Evolutionary conservation across 2,329 filamentous ascomycete genomes (phyloP).

Genomic region (Scopulariopsis brevicaulis): DNA sequence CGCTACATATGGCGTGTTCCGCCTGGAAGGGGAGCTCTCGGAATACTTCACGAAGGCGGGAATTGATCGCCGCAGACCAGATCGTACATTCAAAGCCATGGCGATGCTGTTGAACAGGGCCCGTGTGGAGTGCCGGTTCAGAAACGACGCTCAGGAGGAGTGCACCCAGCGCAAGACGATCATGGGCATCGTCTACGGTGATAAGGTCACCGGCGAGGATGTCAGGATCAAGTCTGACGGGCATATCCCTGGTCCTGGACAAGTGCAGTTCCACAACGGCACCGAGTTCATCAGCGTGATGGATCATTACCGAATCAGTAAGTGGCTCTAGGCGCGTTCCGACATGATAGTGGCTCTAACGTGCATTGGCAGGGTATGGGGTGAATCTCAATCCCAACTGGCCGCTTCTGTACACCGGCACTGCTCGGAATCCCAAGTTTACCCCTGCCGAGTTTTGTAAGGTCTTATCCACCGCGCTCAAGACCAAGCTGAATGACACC

Average conservation of each 20-base stretch:
- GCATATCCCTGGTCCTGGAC: not conserved
- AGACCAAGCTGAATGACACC: slow-evolving; percentile 36
- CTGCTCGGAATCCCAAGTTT: slow-evolving; percentile 42
- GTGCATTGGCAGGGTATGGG: slow-evolving; percentile 18
- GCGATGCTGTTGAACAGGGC: slow-evolving; percentile 8
- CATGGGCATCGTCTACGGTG: not conserved
- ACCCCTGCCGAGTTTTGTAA: slow-evolving; percentile 55
- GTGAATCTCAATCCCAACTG: slow-evolving; percentile 20
- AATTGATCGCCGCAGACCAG: not conserved
- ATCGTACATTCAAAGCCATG: not conserved
- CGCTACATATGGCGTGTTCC: slow-evolving; percentile 42
- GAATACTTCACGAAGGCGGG: slow-evolving; percentile 18
- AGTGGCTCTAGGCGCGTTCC: slow-evolving; percentile 9
- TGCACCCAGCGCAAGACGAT: slow-evolving; percentile 2
- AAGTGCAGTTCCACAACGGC: not conserved
- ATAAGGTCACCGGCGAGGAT: not conserved
- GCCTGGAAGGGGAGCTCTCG: slow-evolving; percentile 20
- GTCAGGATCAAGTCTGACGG: not conserved
- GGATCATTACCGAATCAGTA: slow-evolving; percentile 31
- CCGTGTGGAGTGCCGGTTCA: slow-evolving; percentile 10
- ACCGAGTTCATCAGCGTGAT: slow-evolving; percentile 19
- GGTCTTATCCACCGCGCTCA: slow-evolving; percentile 45
- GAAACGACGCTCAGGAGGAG: slow-evolving; percentile 1
- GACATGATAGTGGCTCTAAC: not conserved
- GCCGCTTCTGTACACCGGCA: slow-evolving; percentile 59